phyloP scores from a whole-genome alignment of 129 eudicot genomes.

The Gnaphalium uliginosum region DNA sequence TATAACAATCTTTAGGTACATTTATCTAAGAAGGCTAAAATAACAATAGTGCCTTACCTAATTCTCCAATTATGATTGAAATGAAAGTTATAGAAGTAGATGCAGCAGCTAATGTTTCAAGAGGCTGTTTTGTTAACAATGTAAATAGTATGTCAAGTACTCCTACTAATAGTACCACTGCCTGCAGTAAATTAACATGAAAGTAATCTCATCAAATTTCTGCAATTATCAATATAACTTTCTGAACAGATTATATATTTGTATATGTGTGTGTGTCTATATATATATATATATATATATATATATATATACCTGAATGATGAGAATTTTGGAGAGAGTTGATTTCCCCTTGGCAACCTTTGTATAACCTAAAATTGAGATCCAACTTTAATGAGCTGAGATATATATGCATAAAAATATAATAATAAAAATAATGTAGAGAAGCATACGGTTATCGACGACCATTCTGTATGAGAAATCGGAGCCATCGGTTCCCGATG shows the following conservation, averaged over 20 bases:
- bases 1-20: neutral
- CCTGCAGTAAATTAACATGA: conserved; percentile 41
- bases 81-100: conserved; percentile 44
- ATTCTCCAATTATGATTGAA: conserved; percentile 69
- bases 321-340: conserved; percentile 54
- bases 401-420: neutral
- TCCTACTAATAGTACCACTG: conserved; percentile 47
- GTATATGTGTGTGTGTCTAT: neutral
- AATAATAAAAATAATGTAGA: neutral
- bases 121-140: conserved; percentile 29
- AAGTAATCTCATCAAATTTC: no score
- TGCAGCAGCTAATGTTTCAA: conserved; percentile 46
- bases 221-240: neutral
- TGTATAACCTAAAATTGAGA: conserved; percentile 57
- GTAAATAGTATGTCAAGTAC: conserved; percentile 36
- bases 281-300: no score
- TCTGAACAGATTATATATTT: neutral
- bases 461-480: conserved; percentile 97
- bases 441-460: conserved; percentile 62
- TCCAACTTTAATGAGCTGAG: neutral
- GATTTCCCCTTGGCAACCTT: conserved; percentile 81
- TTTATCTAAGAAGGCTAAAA: neutral
- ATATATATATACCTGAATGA: conserved; percentile 54
- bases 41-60: conserved; percentile 39
- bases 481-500: conserved; percentile 93